Base-by-base conservation (phyloP, 345 rosid species). In the Gossypium longicalyx region DNA sequence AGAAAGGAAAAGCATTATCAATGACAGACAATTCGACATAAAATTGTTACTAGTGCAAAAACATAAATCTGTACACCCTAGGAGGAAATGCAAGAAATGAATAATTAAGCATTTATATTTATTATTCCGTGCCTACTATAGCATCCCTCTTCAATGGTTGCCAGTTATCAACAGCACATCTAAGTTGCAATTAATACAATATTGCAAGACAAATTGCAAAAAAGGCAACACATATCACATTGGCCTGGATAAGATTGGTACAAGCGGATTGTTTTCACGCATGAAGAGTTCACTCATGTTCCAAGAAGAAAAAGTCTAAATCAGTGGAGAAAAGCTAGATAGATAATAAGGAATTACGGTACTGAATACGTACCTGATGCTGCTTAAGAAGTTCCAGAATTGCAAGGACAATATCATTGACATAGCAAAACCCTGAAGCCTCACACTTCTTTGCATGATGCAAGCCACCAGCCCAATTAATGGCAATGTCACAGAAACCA, bases 401-500 rank as follows among this genome's bases (percentile, higher is more conserved):
- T 49, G 87, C 93, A 25, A 88, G 84, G 64, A 90, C 91, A 72
- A 90, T 88, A 77, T 90, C 92, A 80, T 87, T 90, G 58, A 90
- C 89, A 65, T 90, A 87, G 80, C 92, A 90, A 56, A 86, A 82
- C 4, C 84, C 89, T 41, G 81, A 82, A 63, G 85, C 85, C 73
- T 83, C 89, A 45, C 87, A 85, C 77, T 87, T 90, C 82, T 88
- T 88, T 62, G 92, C 91, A 81, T 88, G 95, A 78, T 88, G 91
- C 54, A 90, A 85, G 48, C 91, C 92, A 67, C 91, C 91, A 48
- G 91, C 89, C 92, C 90, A 88, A 72, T 86, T 87, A 71, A 85
- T 74, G 48, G 91, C 89, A 80, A 90, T 86, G 76, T 87, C 94
- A 73, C 87, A 81, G 16, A 82, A 80, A 67, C 84, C 87, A 59